These are phyloP conservation scores for Liriodendron chinense DNA, from an alignment of 164 flowering plant species.

Conservation along the genomic window DNA sequence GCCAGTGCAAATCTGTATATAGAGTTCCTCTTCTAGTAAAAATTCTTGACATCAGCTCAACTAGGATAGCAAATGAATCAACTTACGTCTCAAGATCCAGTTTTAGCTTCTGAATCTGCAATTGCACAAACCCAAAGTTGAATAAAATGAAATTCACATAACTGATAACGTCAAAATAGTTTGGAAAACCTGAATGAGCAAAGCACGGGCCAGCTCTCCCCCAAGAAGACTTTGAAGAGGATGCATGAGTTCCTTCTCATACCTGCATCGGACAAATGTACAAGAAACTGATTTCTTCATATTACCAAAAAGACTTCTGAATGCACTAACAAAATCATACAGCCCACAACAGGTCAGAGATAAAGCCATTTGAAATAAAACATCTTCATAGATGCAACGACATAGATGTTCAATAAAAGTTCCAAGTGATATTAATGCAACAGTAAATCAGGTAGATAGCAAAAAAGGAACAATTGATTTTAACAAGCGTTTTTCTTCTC, in stretches of 20 bases:
- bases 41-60: neutral
- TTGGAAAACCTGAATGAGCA: slow-evolving; percentile 86
- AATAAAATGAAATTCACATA: neutral
- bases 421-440: too few species aligned
- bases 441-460: too few species aligned
- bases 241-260: slow-evolving; percentile 88
- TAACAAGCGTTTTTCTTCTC: too few species aligned
- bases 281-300: neutral
- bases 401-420: too few species aligned
- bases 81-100: slow-evolving; percentile 96
- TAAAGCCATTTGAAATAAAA: too few species aligned
- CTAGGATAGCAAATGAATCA: neutral
- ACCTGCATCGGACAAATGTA: slow-evolving; percentile 40
- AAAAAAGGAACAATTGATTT: too few species aligned
- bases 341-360: too few species aligned
- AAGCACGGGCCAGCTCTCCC: slow-evolving; percentile 91
- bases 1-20: neutral
- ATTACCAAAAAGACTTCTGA: neutral
- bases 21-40: neutral
- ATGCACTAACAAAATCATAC: neutral
- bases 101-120: slow-evolving; percentile 97
- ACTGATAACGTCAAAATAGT: slow-evolving; percentile 2
- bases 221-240: slow-evolving; percentile 80
- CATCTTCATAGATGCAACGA: too few species aligned
- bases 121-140: slow-evolving; percentile 9